These are phyloP conservation scores for Leucocoprinus leucothites DNA, from an alignment of 768 basidiomycete genomes.

Conservation along the genomic window DNA sequence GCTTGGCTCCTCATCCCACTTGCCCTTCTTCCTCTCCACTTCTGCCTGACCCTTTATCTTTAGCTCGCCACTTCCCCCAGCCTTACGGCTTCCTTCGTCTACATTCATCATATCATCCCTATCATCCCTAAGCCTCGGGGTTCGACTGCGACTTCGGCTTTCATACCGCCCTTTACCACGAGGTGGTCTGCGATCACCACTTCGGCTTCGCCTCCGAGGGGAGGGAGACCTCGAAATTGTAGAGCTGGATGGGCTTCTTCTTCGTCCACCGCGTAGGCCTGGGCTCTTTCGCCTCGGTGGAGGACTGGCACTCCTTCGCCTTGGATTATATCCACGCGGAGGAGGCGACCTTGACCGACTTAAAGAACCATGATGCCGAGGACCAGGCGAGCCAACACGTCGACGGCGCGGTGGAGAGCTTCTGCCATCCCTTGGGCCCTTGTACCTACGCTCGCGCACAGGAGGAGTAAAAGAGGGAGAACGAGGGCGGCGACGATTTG, in stretches of 20 bases:
- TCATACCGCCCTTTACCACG: conserved; percentile 13
- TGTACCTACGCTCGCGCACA: conserved; percentile 31
- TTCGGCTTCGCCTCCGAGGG: conserved; percentile 29
- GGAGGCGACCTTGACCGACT: conserved; percentile 43
- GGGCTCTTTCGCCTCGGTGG: conserved; percentile 31
- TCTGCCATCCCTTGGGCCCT: conserved; percentile 41
- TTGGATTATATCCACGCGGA: conserved; percentile 28
- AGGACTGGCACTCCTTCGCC: conserved; percentile 45
- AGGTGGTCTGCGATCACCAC: conserved; percentile 17
- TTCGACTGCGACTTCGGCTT: conserved; percentile 29
- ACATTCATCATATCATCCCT: conserved; percentile 33
- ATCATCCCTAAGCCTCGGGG: conserved; percentile 18
- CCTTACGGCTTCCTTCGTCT: conserved; percentile 21
- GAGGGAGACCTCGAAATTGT: conserved; percentile 26
- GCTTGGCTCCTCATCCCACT: conserved; percentile 43
- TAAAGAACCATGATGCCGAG: conserved; percentile 25
- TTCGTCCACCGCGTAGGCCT: conserved; percentile 24
- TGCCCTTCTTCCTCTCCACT: conserved; percentile 48
- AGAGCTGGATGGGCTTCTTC: conserved; percentile 20
- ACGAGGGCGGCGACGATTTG: conserved; percentile 35
- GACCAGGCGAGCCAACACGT: conserved; percentile 37
- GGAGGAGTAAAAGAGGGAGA: conserved; percentile 52
- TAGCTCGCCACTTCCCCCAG: conserved; percentile 40
- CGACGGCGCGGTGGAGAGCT: conserved; percentile 49
- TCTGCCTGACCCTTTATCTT: conserved; percentile 77